Conservation (phyloP, 2,329 filamentous ascomycete species). For the Colletotrichum brevisporum region DNA sequence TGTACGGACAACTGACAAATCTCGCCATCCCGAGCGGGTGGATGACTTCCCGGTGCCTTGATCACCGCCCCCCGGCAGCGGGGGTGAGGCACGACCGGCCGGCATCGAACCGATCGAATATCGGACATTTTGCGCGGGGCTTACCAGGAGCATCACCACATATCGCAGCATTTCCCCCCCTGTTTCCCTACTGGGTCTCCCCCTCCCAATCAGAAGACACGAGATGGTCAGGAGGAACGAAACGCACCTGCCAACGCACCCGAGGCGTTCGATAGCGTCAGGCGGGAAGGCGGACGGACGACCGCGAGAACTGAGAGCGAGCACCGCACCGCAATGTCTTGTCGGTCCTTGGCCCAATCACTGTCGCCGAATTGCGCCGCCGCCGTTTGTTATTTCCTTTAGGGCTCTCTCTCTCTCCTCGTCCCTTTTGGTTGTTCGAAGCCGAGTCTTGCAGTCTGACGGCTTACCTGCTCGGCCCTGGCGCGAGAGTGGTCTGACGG, state of each 20-base stretch:
- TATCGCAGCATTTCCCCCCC: too few species aligned
- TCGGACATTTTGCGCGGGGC: constrained; percentile 12
- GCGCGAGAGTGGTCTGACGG: background rate
- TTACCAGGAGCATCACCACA: background rate
- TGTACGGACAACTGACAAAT: constrained; percentile 13
- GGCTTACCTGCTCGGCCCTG: constrained; percentile 1
- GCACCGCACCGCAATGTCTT: background rate
- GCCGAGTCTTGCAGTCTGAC: constrained; percentile 5
- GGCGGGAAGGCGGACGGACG: background rate
- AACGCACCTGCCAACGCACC: constrained; percentile 28
- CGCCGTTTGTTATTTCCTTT: background rate
- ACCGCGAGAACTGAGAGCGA: background rate
- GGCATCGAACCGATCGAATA: constrained; percentile 1
- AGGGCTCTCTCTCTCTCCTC: background rate
- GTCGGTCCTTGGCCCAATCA: constrained; percentile 1
- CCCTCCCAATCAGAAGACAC: background rate
- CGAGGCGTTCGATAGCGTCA: constrained; percentile 34
- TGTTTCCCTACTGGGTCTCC: too few species aligned
- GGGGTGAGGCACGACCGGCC: background rate
- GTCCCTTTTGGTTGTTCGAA: background rate
- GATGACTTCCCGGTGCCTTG: background rate
- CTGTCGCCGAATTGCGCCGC: background rate
- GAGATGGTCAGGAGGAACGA: constrained; percentile 6
- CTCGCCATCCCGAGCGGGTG: constrained; percentile 20
- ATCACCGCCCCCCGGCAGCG: background rate